Conservation (phyloP, 1,139 yeast genomes). For the Yamadazyma taylorii region DNA sequence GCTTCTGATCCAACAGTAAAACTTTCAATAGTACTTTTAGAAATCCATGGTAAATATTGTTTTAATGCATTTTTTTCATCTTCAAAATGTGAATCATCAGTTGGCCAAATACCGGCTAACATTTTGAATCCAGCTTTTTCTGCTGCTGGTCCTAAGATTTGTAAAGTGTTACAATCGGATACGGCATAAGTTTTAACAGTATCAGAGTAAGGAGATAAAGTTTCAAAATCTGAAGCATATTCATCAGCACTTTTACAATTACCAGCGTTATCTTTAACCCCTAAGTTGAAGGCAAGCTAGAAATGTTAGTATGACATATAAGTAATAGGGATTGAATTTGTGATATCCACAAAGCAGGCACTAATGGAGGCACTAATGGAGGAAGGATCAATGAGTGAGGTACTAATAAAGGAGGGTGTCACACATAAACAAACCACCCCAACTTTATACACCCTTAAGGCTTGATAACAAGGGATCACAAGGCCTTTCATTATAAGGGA, state of each 20-base stretch:
- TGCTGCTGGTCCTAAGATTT: slow-evolving; percentile 83
- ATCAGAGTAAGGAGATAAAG: slow-evolving; percentile 54
- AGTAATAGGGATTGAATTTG: too few species aligned
- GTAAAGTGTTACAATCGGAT: slow-evolving; percentile 83
- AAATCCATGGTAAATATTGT: slow-evolving; percentile 67
- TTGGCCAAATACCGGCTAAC: slow-evolving; percentile 90
- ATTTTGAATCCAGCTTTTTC: slow-evolving; percentile 70
- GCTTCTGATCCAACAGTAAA: slow-evolving; percentile 92
- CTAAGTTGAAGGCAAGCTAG: slow-evolving; percentile 73
- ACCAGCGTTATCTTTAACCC: slow-evolving; percentile 70
- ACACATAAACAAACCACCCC: too few species aligned
- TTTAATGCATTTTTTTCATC: slow-evolving; percentile 70
- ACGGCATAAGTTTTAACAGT: slow-evolving; percentile 81
- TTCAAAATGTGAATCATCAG: slow-evolving; percentile 67
- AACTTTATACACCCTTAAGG: too few species aligned
- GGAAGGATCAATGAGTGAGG: too few species aligned
- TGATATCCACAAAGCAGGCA: too few species aligned
- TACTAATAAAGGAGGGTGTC: too few species aligned
- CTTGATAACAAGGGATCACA: too few species aligned
- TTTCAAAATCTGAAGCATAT: slow-evolving; percentile 61
- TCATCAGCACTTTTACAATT: slow-evolving; percentile 71
- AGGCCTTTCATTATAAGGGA: too few species aligned
- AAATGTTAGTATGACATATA: slow-evolving; percentile 20
- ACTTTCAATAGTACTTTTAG: slow-evolving; percentile 65
- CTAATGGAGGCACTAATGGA: too few species aligned